Percentiles rank a stretch among this genome's conserved stretches.
phyloP scores from a whole-genome alignment of 441 rosid genomes.

The Pelargonium australe region DNA sequence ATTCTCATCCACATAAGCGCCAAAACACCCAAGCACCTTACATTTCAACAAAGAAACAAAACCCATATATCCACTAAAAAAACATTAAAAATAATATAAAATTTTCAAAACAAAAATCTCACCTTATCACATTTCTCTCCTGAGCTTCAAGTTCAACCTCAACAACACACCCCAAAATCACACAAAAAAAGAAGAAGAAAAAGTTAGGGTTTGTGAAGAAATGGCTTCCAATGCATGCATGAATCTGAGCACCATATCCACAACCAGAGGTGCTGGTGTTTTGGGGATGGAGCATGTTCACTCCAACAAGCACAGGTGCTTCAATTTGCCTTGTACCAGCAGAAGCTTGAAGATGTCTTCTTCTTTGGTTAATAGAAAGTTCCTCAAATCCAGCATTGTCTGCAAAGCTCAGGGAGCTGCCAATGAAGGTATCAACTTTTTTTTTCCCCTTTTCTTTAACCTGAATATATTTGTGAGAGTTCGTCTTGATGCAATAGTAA shows the following conservation, averaged over 20 bases:
- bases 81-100: neutral
- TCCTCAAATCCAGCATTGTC: neutral
- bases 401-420: slow-evolving; percentile 7
- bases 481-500: too few species aligned
- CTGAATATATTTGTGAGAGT: neutral
- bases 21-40: neutral
- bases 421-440: neutral
- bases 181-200: neutral
- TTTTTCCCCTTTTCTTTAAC: neutral
- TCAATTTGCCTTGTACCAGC: neutral
- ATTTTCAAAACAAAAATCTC: neutral
- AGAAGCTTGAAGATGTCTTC: neutral
- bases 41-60: neutral
- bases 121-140: slow-evolving; percentile 5
- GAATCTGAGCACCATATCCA: neutral
- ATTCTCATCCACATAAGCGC: slow-evolving; percentile 1
- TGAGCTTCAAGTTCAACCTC: neutral
- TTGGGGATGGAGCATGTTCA: too few species aligned
- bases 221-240: slow-evolving; percentile 2
- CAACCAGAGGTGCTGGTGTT: too few species aligned
- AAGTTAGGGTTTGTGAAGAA: neutral
- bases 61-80: neutral
- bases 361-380: neutral
- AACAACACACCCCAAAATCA: neutral
- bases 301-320: neutral